Evolutionary conservation across 805 yeast species (phyloP).

Genomic region (Alloascoidea hylecoeti): DNA sequence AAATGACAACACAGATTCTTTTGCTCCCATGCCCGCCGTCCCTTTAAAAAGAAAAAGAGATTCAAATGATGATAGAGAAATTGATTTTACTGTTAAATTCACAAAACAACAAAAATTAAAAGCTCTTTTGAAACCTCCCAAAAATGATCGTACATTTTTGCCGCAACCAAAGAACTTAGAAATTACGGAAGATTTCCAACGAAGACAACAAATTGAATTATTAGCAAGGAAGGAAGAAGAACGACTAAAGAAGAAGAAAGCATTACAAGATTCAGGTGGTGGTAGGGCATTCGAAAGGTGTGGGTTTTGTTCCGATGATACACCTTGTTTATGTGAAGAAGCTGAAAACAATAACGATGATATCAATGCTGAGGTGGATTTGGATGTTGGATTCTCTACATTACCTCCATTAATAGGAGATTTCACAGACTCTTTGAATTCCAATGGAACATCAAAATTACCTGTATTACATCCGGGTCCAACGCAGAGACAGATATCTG

Average conservation of each 20-base stretch:
- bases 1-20: constrained; percentile 20
- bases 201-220: neutral
- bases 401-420: neutral
- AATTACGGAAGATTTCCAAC: neutral
- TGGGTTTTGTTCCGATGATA: constrained; percentile 87
- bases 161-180: neutral
- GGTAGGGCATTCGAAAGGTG: constrained; percentile 51
- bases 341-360: constrained; percentile 20
- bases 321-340: constrained; percentile 88
- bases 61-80: constrained; percentile 20
- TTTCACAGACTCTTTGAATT: constrained; percentile 10
- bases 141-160: neutral
- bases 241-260: too few relatives aligned
- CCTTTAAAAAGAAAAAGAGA: constrained; percentile 24
- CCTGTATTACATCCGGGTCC: constrained; percentile 59
- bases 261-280: neutral
- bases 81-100: constrained; percentile 42
- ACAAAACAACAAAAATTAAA: constrained; percentile 2
- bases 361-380: neutral
- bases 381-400: neutral
- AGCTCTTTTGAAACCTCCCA: constrained; percentile 3
- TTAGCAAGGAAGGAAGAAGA: neutral
- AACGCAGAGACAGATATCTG: constrained; percentile 17
- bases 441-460: constrained; percentile 19
- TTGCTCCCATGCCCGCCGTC: constrained; percentile 52